Evolutionary conservation across 108 stramenopile species (phyloP), one percentile per base, ranked within the genome.

Genomic region (Mayamaea pseudoterrestris): DNA sequence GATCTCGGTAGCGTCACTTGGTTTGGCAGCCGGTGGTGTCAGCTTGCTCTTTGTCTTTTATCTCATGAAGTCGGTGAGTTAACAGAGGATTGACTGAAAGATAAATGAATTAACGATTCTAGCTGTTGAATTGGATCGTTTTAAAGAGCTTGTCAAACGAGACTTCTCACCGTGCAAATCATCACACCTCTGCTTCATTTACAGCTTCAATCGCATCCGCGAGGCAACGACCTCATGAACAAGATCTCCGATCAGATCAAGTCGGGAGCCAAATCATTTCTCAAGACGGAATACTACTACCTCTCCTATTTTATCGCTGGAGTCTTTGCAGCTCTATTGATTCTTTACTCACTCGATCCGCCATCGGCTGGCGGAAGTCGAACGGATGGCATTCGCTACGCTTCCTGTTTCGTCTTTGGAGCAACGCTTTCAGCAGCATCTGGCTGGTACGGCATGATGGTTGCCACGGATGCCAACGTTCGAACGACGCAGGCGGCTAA

Each of bases 221-320:
- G 72, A 35, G 79, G 80, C 25, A 71, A 66, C 44, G 66, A 71
- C 27, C 49, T 58, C 21, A 81, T 86, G 84, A 78, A 81, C 62
- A 64, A 68, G 44, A 65, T 85, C 29, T 66, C 65, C 32, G 76
- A 73, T 40, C 54, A 80, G 53, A 94, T 97, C 78, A 73, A 79
- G 45, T 66, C 74, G 4, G 96, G 96, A 18, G 90, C 93, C 20
- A 68, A 76, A 41, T 74, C 94, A 47, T 95, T 95, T 63, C 65
- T 97, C 18, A 27, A 54, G 22, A 87, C 93, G 25, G 94, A 97
- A 69, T 97, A 97, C 80, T 74, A 67, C 49, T 91, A 91, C 52
- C 69, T 93, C 50, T 31, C 67, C n/a, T 20, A 69, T 16, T 97
- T 91, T 57, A 71, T 86, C 18, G 32, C 80, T 21, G 65, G 83